Conservation (phyloP, 208 protist genomes). For the Acanthamoeba culbertsoni region DNA sequence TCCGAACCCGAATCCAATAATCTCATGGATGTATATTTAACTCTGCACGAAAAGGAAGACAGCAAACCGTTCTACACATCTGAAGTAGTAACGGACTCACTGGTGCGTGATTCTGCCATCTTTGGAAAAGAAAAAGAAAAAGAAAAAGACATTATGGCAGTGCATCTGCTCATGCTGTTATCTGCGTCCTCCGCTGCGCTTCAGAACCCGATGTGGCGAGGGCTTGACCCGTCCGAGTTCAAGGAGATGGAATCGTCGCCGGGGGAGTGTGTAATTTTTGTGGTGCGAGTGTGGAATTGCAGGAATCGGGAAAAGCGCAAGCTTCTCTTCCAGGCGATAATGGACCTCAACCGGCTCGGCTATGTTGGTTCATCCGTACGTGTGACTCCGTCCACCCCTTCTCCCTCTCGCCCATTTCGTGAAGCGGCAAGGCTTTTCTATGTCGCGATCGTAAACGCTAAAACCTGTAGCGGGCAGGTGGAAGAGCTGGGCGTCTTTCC, state of each 20-base stretch:
- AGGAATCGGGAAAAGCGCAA: constrained; percentile 17
- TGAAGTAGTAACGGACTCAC: constrained; percentile 1
- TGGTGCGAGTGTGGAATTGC: constrained; percentile 55
- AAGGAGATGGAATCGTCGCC: constrained; percentile 26
- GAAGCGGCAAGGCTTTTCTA: neutral
- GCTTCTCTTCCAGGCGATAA: constrained; percentile 35
- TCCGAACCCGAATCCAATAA: neutral
- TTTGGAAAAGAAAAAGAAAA: neutral
- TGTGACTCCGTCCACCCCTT: neutral
- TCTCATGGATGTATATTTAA: constrained; percentile 55
- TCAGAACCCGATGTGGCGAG: constrained; percentile 52
- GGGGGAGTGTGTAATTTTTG: constrained; percentile 51
- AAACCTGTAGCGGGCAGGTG: too few species aligned
- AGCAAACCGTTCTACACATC: constrained; percentile 56
- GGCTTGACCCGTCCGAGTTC: neutral
- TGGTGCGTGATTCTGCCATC: neutral
- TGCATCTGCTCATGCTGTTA: too few species aligned
- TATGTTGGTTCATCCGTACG: constrained; percentile 29
- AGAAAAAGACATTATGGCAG: too few species aligned
- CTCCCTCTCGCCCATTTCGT: neutral
- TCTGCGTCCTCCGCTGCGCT: neutral
- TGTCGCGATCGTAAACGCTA: neutral
- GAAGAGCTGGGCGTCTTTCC: constrained; percentile 20
- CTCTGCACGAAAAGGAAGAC: constrained; percentile 54
- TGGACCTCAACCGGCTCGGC: constrained; percentile 44